Conservation (phyloP, 202 grass and related monocot species). For the Brachypodium distachyon region DNA sequence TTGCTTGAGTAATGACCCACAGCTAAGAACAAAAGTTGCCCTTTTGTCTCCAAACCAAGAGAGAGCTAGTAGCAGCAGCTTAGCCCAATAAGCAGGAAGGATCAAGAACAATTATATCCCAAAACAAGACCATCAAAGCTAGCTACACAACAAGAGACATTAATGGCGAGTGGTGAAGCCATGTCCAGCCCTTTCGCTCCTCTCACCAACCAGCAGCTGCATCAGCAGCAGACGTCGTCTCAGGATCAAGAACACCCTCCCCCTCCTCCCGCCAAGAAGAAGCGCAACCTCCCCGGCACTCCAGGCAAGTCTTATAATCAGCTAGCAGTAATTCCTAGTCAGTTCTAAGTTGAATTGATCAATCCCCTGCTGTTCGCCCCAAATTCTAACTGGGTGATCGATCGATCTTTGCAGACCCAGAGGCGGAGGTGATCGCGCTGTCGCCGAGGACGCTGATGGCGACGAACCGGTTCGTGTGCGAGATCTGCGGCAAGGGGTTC, state of each 20-base stretch:
- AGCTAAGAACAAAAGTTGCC: constrained; percentile 48
- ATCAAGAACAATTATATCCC: neutral
- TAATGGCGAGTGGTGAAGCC: constrained; percentile 56
- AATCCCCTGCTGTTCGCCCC: too few species aligned
- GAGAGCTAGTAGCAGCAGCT: too few species aligned
- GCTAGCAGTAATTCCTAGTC: too few species aligned
- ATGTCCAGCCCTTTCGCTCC: constrained; percentile 41
- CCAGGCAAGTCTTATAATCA: constrained; percentile 79
- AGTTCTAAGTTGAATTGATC: too few species aligned
- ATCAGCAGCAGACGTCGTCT: neutral
- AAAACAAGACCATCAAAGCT: neutral
- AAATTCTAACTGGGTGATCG: neutral
- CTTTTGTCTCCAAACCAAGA: constrained; percentile 55
- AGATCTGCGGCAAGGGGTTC: constrained; percentile 98
- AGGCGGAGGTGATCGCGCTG: constrained; percentile 82
- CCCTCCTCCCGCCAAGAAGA: constrained; percentile 77
- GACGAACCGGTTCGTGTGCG: constrained; percentile 91
- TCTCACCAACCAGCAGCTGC: constrained; percentile 14
- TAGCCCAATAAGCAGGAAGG: neutral
- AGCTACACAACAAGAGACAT: neutral
- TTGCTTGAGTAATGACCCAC: constrained; percentile 35
- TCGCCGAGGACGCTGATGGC: constrained; percentile 76
- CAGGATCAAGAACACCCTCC: constrained; percentile 30
- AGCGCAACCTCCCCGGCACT: constrained; percentile 91
- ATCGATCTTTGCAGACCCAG: constrained; percentile 45